A percentile compares a stretch with the other conserved stretches of the same genome.
These are phyloP conservation scores for Candida berthetii DNA, from an alignment of 805 yeast genomes.

Conservation along the genomic window DNA sequence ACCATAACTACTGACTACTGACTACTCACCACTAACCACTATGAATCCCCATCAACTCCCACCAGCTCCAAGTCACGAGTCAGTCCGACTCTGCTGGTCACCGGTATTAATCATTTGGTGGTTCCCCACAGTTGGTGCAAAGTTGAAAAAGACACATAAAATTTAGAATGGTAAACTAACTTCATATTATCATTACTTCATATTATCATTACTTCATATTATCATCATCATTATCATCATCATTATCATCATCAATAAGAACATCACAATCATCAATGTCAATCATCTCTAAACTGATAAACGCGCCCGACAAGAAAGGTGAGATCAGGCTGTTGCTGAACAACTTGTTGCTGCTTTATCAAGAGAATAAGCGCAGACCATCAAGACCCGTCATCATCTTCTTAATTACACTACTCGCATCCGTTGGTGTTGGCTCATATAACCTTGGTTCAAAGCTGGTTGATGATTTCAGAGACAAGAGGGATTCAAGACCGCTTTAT, in stretches of 20 bases:
- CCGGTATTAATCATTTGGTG: neutral
- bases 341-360: conserved; percentile 18
- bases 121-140: neutral
- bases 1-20: too few species aligned
- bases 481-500: conserved; percentile 21
- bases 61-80: too few species aligned
- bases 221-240: too few species aligned
- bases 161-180: too few species aligned
- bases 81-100: too few species aligned
- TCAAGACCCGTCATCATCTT: conserved; percentile 22
- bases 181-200: too few species aligned
- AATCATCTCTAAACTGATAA: conserved; percentile 12
- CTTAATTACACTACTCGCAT: conserved; percentile 16
- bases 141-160: too few species aligned
- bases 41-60: too few species aligned
- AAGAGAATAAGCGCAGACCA: conserved; percentile 19
- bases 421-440: conserved; percentile 14
- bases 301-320: conserved; percentile 10
- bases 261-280: too few species aligned
- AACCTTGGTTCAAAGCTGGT: conserved; percentile 18
- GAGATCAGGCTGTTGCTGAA: conserved; percentile 15
- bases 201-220: too few species aligned
- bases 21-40: too few species aligned
- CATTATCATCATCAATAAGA: too few species aligned
- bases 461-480: conserved; percentile 18